Evolutionary conservation across 805 yeast genomes (phyloP).

Genomic region (Yamadazyma laniorum): DNA sequence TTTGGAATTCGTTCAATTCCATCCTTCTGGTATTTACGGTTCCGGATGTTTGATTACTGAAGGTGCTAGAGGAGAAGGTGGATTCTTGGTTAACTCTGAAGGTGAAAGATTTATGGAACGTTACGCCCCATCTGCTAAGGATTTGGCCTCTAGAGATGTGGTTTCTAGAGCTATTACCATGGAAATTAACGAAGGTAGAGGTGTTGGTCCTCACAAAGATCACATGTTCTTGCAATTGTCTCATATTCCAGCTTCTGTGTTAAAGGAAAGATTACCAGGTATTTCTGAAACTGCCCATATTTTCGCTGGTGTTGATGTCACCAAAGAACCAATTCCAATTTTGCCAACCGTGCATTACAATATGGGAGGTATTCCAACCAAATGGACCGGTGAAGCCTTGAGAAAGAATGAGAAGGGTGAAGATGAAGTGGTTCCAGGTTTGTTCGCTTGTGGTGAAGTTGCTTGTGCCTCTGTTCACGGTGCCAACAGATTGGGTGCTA

Average conservation of each 20-base stretch:
- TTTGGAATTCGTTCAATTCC: constrained; percentile 97
- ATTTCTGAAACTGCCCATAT: constrained; percentile 97
- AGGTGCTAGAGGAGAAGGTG: constrained; percentile 99
- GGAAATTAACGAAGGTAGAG: constrained; percentile 98
- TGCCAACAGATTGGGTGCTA: constrained; percentile 98
- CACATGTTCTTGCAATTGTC: constrained; percentile 93
- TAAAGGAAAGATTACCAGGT: constrained; percentile 97
- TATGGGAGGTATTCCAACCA: constrained; percentile 99
- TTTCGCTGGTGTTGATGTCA: constrained; percentile 98
- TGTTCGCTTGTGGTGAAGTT: constrained; percentile 97
- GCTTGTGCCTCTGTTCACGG: constrained; percentile 99
- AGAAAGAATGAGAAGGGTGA: constrained; percentile 82
- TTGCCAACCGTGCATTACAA: constrained; percentile 98
- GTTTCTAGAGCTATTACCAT: constrained; percentile 97
- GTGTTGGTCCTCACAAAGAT: constrained; percentile 95
- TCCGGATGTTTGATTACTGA: constrained; percentile 98
- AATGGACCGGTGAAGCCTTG: constrained; percentile 93
- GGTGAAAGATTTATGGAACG: constrained; percentile 99
- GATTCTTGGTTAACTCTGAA: constrained; percentile 90
- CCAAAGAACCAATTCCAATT: constrained; percentile 98
- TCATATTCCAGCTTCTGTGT: constrained; percentile 87
- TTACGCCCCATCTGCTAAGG: constrained; percentile 98
- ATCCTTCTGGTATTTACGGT: constrained; percentile 99
- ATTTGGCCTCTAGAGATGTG: constrained; percentile 96
- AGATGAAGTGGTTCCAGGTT: constrained; percentile 88